Evolutionary conservation across 371 early-diverging fungal genomes (phyloP).

Genomic region (Mucor saturninus): DNA sequence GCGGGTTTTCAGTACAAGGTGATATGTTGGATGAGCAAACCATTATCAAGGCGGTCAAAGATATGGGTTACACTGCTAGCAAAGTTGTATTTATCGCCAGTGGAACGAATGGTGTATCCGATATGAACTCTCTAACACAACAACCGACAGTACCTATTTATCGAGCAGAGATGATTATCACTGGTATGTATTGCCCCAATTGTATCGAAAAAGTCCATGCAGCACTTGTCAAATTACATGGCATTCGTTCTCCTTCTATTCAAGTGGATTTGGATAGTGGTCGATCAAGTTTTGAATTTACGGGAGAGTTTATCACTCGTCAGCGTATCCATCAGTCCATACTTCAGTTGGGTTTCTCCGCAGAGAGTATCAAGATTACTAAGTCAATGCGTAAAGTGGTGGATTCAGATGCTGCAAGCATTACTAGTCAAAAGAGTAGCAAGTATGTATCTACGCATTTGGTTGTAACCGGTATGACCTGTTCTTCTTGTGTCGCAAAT

Average conservation of each 20-base stretch:
- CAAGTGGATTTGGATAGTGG: constrained; percentile 54
- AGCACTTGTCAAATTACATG: constrained; percentile 40
- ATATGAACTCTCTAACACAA: neutral
- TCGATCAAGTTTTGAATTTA: constrained; percentile 46
- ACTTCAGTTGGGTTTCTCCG: constrained; percentile 55
- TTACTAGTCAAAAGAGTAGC: constrained; percentile 12
- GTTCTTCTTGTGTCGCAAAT: constrained; percentile 79
- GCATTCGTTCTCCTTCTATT: constrained; percentile 40
- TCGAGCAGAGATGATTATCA: constrained; percentile 43
- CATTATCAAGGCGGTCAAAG: constrained; percentile 55
- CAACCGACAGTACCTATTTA: constrained; percentile 3
- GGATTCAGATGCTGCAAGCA: constrained; percentile 13
- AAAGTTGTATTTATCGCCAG: constrained; percentile 35
- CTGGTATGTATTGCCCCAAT: constrained; percentile 74
- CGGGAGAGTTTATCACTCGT: constrained; percentile 35
- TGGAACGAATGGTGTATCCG: no score
- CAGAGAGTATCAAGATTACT: constrained; percentile 56
- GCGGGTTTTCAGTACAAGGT: constrained; percentile 41
- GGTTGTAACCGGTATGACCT: constrained; percentile 82
- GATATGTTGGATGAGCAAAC: constrained; percentile 34
- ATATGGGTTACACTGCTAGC: constrained; percentile 66
- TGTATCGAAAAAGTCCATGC: constrained; percentile 66
- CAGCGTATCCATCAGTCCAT: constrained; percentile 47
- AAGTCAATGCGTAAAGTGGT: constrained; percentile 17
- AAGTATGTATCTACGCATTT: constrained; percentile 40